Conservation (phyloP, 768 basidiomycete genomes). For the Naganishia friedmannii region DNA sequence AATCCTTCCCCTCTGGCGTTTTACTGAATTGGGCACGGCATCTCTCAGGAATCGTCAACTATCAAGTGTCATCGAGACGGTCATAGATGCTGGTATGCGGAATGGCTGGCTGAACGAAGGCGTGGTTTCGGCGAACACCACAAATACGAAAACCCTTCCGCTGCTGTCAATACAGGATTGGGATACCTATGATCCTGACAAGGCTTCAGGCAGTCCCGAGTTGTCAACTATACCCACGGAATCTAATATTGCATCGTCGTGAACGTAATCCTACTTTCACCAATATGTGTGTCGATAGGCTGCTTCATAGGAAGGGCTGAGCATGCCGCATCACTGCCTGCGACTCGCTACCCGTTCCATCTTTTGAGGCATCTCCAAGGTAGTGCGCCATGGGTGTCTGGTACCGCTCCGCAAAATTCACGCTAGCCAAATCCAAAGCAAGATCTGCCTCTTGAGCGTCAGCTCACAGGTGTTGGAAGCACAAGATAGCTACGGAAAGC, state of each 20-base stretch:
- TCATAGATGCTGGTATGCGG: constrained; percentile 26
- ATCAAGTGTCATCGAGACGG: constrained; percentile 23
- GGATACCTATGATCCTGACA: constrained; percentile 21
- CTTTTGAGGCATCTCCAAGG: too few species aligned
- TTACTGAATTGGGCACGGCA: neutral
- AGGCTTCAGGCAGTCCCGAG: neutral
- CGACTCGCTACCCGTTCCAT: neutral
- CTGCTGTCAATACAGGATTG: constrained; percentile 20
- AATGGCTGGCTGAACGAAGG: constrained; percentile 21
- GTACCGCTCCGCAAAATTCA: too few species aligned
- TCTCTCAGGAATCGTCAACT: constrained; percentile 19
- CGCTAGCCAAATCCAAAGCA: too few species aligned
- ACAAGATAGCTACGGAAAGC: neutral
- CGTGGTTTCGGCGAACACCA: neutral
- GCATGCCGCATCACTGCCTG: neutral
- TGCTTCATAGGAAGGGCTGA: neutral
- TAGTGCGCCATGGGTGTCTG: too few species aligned
- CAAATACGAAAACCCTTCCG: neutral
- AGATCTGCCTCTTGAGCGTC: too few species aligned
- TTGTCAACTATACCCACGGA: neutral
- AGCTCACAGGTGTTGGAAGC: too few species aligned
- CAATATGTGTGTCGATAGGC: neutral
- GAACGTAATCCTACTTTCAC: neutral
- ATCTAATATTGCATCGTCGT: constrained; percentile 9
- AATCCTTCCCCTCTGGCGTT: neutral